These are phyloP conservation scores for Penicillium cinerascens DNA, from an alignment of 495 filamentous ascomycete species.

Conservation along the genomic window DNA sequence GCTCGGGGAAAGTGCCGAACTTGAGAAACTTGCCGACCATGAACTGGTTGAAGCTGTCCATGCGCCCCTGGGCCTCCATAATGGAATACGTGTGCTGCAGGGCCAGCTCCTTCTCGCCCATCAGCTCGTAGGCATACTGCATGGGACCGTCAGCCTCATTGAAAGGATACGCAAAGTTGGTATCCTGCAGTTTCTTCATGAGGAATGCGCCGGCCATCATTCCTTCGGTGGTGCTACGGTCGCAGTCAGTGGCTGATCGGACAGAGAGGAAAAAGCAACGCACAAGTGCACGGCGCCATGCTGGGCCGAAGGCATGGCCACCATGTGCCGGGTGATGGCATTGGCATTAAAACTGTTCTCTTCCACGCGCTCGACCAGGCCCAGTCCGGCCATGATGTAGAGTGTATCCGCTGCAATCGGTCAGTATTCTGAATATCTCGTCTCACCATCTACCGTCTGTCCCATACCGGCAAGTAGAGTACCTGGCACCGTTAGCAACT, in stretches of 20 bases:
- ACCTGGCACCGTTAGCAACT: background rate
- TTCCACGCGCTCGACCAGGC: conserved; percentile 27
- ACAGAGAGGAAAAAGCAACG: background rate
- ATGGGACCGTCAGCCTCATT: conserved; percentile 30
- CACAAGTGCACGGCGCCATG: conserved; percentile 42
- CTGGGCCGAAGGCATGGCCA: conserved; percentile 30
- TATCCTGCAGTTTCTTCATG: conserved; percentile 33
- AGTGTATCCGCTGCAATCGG: conserved; percentile 30
- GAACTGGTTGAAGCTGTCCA: conserved; percentile 42
- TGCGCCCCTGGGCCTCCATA: conserved; percentile 35
- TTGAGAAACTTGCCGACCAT: conserved; percentile 42
- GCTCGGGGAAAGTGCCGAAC: conserved; percentile 28
- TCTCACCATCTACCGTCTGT: background rate
- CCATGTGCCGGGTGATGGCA: conserved; percentile 33
- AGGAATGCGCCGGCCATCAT: conserved; percentile 35
- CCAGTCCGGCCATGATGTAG: conserved; percentile 35
- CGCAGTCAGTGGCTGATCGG: background rate
- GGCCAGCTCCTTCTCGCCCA: conserved; percentile 29
- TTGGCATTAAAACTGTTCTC: conserved; percentile 31
- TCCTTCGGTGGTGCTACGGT: conserved; percentile 32
- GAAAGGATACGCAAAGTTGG: conserved; percentile 36
- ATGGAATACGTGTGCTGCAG: conserved; percentile 36
- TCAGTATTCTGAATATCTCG: background rate
- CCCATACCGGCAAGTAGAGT: conserved; percentile 1
- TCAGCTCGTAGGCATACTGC: conserved; percentile 33